These are phyloP conservation scores for Eremomyces bilateralis DNA, from an alignment of 495 filamentous ascomycete genomes.

Conservation along the genomic window DNA sequence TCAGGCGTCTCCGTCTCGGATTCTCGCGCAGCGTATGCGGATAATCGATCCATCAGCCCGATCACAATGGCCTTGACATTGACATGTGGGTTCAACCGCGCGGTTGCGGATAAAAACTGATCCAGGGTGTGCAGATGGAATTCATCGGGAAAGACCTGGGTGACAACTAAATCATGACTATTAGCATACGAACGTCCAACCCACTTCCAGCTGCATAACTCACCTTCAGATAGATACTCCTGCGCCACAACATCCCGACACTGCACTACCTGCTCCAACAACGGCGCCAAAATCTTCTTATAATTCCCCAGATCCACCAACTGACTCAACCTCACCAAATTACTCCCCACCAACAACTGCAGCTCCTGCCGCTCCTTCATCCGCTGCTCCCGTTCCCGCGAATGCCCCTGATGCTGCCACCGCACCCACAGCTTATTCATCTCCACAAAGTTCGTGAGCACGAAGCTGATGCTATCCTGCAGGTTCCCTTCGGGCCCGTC, in stretches of 20 bases:
- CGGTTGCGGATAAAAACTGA: slow-evolving; percentile 75
- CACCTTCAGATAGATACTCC: slow-evolving; percentile 85
- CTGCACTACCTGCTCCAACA: slow-evolving; percentile 92
- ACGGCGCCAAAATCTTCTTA: slow-evolving; percentile 71
- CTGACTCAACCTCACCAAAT: slow-evolving; percentile 85
- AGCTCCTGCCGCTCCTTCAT: slow-evolving; percentile 90
- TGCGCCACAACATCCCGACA: slow-evolving; percentile 93
- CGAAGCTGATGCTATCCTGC: slow-evolving; percentile 91
- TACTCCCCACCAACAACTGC: slow-evolving; percentile 86
- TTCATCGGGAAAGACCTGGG: slow-evolving; percentile 96
- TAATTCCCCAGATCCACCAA: slow-evolving; percentile 86
- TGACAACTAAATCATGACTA: slow-evolving; percentile 47
- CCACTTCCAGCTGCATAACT: slow-evolving; percentile 3
- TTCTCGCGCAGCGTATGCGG: slow-evolving; percentile 76
- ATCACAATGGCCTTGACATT: slow-evolving; percentile 97
- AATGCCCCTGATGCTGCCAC: slow-evolving; percentile 91
- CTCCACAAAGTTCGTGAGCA: slow-evolving; percentile 96
- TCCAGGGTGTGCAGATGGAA: slow-evolving; percentile 94
- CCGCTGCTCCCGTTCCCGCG: slow-evolving; percentile 74
- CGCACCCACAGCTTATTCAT: slow-evolving; percentile 99
- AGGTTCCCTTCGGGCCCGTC: slow-evolving; percentile 94
- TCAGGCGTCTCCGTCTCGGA: slow-evolving; percentile 49
- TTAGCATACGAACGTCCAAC: slow-evolving; percentile 10
- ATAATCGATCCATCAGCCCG: slow-evolving; percentile 88
- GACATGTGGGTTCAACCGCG: slow-evolving; percentile 80